Percentiles rank a stretch among this genome's conserved stretches.
phyloP scores from a whole-genome alignment of 805 yeast species.

The Huiozyma naganishii region DNA sequence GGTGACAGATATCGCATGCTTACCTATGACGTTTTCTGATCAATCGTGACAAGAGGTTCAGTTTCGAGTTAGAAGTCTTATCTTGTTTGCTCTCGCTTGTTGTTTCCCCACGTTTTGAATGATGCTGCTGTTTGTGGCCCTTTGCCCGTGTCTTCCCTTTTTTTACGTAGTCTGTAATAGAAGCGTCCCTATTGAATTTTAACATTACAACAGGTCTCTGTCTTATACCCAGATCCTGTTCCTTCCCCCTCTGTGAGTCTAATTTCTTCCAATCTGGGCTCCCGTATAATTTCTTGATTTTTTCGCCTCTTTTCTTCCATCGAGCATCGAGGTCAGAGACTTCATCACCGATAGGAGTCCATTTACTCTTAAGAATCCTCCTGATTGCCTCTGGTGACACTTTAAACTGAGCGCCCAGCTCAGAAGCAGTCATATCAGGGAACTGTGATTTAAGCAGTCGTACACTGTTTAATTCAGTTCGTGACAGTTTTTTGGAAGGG shows the following conservation, averaged over 20 bases:
- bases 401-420: slow-evolving; percentile 51
- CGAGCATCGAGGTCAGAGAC: slow-evolving; percentile 34
- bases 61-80: not conserved
- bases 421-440: slow-evolving; percentile 52
- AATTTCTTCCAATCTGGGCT: not conserved
- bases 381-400: slow-evolving; percentile 77
- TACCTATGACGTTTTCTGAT: not conserved
- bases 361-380: slow-evolving; percentile 64
- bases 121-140: not conserved
- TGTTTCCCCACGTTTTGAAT: too few species aligned
- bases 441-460: slow-evolving; percentile 40
- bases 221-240: too few species aligned
- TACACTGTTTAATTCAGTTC: slow-evolving; percentile 59
- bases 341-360: slow-evolving; percentile 59
- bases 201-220: not conserved
- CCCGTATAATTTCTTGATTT: slow-evolving; percentile 23
- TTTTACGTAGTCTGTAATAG: not conserved
- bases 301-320: slow-evolving; percentile 42
- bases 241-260: too few species aligned
- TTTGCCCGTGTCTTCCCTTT: not conserved
- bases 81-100: not conserved
- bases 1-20: not conserved
- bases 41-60: not conserved
- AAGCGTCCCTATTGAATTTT: not conserved
- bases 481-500: slow-evolving; percentile 55